These are phyloP conservation scores for Lichtheimia ornata DNA, from an alignment of 371 early-diverging fungal genomes.

Conservation along the genomic window DNA sequence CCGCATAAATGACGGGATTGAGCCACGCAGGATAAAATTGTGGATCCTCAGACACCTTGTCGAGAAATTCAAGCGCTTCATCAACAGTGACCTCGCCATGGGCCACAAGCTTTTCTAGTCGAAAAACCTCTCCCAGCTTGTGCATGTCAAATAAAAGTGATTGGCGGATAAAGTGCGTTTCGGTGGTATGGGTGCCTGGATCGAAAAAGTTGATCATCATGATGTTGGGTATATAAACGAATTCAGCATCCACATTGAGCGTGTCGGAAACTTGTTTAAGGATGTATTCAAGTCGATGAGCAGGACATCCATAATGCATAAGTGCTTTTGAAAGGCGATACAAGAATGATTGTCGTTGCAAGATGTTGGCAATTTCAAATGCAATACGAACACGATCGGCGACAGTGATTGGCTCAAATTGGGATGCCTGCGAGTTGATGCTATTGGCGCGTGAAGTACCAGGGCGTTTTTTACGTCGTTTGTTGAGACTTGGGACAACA, in stretches of 20 bases:
- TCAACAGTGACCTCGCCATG: conserved; percentile 57
- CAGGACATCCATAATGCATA: conserved; percentile 62
- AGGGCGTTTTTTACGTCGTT: conserved; percentile 24
- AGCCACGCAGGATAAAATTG: conserved; percentile 53
- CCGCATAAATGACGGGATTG: conserved; percentile 50
- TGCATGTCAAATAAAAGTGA: conserved; percentile 68
- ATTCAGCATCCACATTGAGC: conserved; percentile 70
- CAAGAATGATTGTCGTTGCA: conserved; percentile 61
- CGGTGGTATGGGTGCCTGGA: conserved; percentile 72
- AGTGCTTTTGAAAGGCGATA: conserved; percentile 52
- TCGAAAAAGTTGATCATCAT: conserved; percentile 77
- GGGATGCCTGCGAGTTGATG: conserved; percentile 48
- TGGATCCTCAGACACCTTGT: conserved; percentile 40
- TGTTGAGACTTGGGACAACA: conserved; percentile 44
- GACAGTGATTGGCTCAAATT: conserved; percentile 48
- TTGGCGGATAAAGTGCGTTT: conserved; percentile 71
- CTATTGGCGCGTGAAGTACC: conserved; percentile 37
- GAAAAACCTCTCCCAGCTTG: conserved; percentile 59
- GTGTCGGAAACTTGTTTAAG: conserved; percentile 52
- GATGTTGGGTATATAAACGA: conserved; percentile 68
- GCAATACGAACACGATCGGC: conserved; percentile 62
- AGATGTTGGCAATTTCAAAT: conserved; percentile 59
- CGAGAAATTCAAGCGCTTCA: conserved; percentile 54
- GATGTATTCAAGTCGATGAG: conserved; percentile 61
- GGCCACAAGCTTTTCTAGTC: conserved; percentile 50